These are phyloP conservation scores for Peterozyma toletana DNA, from an alignment of 805 yeast species.

Conservation along the genomic window DNA sequence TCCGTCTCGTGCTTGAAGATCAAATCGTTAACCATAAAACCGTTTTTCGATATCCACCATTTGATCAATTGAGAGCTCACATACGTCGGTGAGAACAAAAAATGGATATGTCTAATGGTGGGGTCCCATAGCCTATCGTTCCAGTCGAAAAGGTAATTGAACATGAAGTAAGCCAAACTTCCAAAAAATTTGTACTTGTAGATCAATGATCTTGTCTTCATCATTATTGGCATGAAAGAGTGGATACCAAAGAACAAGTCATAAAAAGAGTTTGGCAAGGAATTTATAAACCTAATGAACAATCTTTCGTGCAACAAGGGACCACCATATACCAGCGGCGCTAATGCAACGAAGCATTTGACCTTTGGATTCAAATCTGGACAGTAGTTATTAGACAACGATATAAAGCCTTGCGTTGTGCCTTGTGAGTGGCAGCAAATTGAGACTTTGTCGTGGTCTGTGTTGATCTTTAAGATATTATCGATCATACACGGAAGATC, in stretches of 20 bases:
- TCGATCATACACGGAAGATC: constrained; percentile 74
- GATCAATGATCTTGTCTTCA: constrained; percentile 42
- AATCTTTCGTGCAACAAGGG: constrained; percentile 52
- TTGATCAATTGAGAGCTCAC: constrained; percentile 76
- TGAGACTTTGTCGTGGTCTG: constrained; percentile 39
- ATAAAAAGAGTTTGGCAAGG: constrained; percentile 34
- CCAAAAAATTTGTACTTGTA: constrained; percentile 52
- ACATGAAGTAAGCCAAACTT: constrained; percentile 67
- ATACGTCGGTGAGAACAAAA: constrained; percentile 79
- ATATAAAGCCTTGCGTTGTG: constrained; percentile 75
- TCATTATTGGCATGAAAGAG: constrained; percentile 74
- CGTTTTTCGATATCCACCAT: constrained; percentile 76
- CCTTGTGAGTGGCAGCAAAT: constrained; percentile 90
- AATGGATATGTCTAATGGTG: constrained; percentile 61
- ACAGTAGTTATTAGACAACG: constrained; percentile 42
- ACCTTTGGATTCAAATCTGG: constrained; percentile 45
- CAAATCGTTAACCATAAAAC: constrained; percentile 43
- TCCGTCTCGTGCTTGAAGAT: constrained; percentile 43
- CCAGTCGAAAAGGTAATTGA: constrained; percentile 87
- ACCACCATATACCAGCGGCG: constrained; percentile 93
- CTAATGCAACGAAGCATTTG: constrained; percentile 65
- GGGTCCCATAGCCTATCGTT: constrained; percentile 70
- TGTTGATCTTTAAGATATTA: constrained; percentile 35
- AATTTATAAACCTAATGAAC: constrained; percentile 59
- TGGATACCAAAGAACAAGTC: constrained; percentile 64